phyloP scores from a whole-genome alignment of 2,329 filamentous ascomycete species.

The Elsinoe perseae region DNA sequence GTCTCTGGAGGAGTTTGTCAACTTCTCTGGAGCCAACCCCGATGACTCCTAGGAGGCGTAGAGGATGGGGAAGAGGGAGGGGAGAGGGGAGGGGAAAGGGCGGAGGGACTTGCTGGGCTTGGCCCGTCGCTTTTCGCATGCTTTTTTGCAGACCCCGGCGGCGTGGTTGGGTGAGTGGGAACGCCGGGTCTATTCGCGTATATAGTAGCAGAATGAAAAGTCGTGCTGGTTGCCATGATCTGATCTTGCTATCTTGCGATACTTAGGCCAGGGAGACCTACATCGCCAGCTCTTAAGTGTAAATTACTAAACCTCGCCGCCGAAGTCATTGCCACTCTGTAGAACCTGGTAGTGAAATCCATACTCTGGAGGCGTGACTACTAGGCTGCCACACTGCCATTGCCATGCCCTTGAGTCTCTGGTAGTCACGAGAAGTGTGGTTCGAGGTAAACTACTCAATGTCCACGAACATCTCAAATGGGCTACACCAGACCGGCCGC shows the following conservation, averaged over 20 bases:
- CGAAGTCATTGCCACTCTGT: too few relatives aligned
- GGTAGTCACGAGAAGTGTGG: too few relatives aligned
- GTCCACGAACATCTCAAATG: too few relatives aligned
- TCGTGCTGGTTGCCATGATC: background rate
- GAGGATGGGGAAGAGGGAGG: background rate
- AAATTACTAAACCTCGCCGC: too few relatives aligned
- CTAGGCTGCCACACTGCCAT: too few relatives aligned
- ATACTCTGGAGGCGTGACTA: too few relatives aligned
- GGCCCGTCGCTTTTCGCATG: background rate
- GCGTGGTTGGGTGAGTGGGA: background rate
- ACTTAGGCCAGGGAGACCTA: background rate
- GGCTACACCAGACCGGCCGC: too few relatives aligned
- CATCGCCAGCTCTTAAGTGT: background rate
- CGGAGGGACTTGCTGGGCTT: background rate
- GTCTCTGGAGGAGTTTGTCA: background rate
- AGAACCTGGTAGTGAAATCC: too few relatives aligned
- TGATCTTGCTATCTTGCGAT: background rate
- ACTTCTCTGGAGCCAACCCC: background rate
- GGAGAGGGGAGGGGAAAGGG: background rate
- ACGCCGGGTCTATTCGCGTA: background rate
- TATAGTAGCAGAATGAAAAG: background rate
- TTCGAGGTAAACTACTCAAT: too few relatives aligned
- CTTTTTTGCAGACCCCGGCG: background rate
- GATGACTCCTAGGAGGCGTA: background rate
- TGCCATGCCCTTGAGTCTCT: too few relatives aligned